These are phyloP conservation scores for Elaeis oleifera DNA, from an alignment of 202 grass and related monocot species.

Conservation along the genomic window DNA sequence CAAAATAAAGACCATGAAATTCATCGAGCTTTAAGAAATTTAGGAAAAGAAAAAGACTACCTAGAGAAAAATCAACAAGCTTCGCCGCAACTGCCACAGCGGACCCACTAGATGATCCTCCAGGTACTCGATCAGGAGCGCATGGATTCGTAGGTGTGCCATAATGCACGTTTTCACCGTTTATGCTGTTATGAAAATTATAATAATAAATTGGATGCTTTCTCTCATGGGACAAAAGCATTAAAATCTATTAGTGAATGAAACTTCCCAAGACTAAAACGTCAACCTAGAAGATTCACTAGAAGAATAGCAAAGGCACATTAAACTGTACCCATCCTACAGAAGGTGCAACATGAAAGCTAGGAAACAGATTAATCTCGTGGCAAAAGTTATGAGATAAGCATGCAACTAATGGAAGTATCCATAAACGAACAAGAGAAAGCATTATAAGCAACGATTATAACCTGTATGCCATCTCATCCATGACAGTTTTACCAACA, in stretches of 20 bases:
- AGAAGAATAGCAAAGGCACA: too few species aligned
- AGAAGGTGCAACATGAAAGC: too few species aligned
- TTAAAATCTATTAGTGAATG: neutral
- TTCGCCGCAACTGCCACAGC: constrained; percentile 70
- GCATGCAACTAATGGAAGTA: neutral
- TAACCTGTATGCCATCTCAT: constrained; percentile 93
- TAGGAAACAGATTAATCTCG: too few species aligned
- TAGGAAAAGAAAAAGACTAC: constrained; percentile 14
- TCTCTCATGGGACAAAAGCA: too few species aligned
- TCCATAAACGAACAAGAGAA: too few species aligned
- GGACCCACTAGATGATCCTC: constrained; percentile 89
- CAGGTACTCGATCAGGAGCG: constrained; percentile 58
- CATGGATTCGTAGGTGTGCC: constrained; percentile 79
- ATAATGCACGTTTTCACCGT: constrained; percentile 89
- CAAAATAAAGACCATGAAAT: neutral
- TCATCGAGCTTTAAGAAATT: neutral
- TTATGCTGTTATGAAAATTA: constrained; percentile 37
- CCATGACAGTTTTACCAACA: constrained; percentile 80
- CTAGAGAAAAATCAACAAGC: constrained; percentile 68
- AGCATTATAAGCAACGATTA: neutral
- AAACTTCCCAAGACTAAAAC: neutral
- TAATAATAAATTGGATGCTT: too few species aligned
- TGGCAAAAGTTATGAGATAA: neutral
- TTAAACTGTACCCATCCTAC: too few species aligned
- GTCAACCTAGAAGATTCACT: too few species aligned